A percentile compares a stretch with the other conserved stretches of the same genome.
These are phyloP conservation scores for Neonectria sp. DNA, from an alignment of 2,329 filamentous ascomycete species.

Conservation along the genomic window DNA sequence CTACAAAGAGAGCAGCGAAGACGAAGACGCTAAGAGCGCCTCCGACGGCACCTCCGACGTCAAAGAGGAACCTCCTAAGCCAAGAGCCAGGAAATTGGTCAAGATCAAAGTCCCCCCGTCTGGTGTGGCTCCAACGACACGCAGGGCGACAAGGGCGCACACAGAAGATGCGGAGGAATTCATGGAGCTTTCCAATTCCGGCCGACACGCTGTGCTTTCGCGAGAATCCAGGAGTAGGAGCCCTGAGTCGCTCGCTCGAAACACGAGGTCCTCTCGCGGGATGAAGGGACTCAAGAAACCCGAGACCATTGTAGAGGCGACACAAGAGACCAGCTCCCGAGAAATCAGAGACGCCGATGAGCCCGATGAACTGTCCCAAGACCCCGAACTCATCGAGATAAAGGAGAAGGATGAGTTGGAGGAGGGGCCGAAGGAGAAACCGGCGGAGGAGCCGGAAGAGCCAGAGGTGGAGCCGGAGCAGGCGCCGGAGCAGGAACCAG, in stretches of 20 bases:
- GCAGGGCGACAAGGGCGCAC: slow-evolving; percentile 66
- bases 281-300: slow-evolving; percentile 67
- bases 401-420: slow-evolving; percentile 49
- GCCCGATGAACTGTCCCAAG: slow-evolving; percentile 56
- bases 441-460: background rate
- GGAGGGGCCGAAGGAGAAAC: slow-evolving; percentile 26
- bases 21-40: slow-evolving; percentile 53
- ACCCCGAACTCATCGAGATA: slow-evolving; percentile 47
- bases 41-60: slow-evolving; percentile 47
- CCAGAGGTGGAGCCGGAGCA: slow-evolving; percentile 31
- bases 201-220: slow-evolving; percentile 68
- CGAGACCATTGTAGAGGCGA: slow-evolving; percentile 66
- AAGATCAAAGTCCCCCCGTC: slow-evolving; percentile 60
- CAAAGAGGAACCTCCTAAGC: slow-evolving; percentile 43
- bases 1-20: slow-evolving; percentile 64
- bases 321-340: slow-evolving; percentile 65
- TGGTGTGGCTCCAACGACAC: slow-evolving; percentile 50
- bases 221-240: slow-evolving; percentile 69
- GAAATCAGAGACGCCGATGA: slow-evolving; percentile 55
- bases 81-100: slow-evolving; percentile 57
- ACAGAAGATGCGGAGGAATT: slow-evolving; percentile 70
- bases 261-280: slow-evolving; percentile 63
- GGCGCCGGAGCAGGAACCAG: slow-evolving; percentile 33
- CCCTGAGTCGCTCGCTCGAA: slow-evolving; percentile 65
- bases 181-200: slow-evolving; percentile 72